These are phyloP conservation scores for Pseudozyma pruni DNA, from an alignment of 1,284 basidiomycete genomes.

Conservation along the genomic window DNA sequence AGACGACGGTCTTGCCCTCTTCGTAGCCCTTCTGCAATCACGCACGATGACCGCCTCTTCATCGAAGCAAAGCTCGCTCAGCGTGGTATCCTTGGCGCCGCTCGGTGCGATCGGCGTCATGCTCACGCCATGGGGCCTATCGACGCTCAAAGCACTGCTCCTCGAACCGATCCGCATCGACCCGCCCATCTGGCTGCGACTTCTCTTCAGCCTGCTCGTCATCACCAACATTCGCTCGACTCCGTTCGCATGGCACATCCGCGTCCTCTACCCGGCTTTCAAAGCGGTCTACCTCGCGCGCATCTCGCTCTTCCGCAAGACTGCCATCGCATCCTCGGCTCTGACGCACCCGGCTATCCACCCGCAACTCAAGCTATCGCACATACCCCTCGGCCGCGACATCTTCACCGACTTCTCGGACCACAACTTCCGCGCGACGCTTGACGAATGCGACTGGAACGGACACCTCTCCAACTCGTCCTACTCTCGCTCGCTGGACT, in stretches of 20 bases:
- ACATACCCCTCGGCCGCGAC: conserved; percentile 50
- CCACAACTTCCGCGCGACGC: conserved; percentile 27
- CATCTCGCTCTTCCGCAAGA: neutral
- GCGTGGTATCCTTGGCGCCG: conserved; percentile 5
- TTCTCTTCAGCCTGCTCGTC: conserved; percentile 34
- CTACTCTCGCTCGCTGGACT: conserved; percentile 51
- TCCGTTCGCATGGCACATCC: conserved; percentile 49
- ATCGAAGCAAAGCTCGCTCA: conserved; percentile 4
- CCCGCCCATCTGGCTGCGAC: conserved; percentile 44
- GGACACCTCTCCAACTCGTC: conserved; percentile 54
- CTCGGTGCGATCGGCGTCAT: conserved; percentile 18
- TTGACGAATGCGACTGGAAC: conserved; percentile 57
- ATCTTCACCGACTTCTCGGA: conserved; percentile 42
- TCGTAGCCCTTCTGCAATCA: no score
- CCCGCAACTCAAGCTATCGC: conserved; percentile 34
- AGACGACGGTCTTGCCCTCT: no score
- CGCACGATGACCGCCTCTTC: conserved; percentile 14
- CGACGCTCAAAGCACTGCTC: conserved; percentile 13
- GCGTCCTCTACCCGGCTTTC: conserved; percentile 40
- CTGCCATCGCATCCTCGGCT: neutral
- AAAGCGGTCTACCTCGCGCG: conserved; percentile 17
- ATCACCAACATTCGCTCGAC: conserved; percentile 44
- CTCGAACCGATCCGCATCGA: conserved; percentile 32
- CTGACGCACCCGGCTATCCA: conserved; percentile 5
- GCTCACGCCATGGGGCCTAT: conserved; percentile 22